Evolutionary conservation across 2,329 filamentous ascomycete species (phyloP).

Genomic region (Dothideomycetidae sp.): DNA sequence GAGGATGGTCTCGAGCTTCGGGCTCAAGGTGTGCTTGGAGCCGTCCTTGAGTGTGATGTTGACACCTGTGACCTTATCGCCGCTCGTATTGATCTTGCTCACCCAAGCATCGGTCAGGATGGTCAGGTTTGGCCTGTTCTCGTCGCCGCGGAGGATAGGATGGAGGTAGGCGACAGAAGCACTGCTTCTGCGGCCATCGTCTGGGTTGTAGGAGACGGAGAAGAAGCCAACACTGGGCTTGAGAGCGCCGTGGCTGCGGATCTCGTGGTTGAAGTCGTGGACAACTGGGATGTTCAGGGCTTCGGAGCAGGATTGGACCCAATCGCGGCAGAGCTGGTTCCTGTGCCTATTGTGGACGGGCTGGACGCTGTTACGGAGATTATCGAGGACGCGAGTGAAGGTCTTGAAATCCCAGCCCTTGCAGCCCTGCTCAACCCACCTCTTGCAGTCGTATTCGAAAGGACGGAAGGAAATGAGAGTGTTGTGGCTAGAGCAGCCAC

Average conservation of each 20-base stretch:
- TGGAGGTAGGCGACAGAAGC: slow-evolving; percentile 88
- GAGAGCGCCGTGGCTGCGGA: slow-evolving; percentile 56
- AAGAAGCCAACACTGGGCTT: slow-evolving; percentile 76
- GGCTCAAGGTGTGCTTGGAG: slow-evolving; percentile 39
- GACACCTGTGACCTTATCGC: slow-evolving; percentile 58
- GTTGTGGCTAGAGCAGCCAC: slow-evolving; percentile 88
- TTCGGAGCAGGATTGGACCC: slow-evolving; percentile 66
- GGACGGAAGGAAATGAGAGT: slow-evolving; percentile 86
- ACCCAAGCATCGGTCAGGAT: slow-evolving; percentile 83
- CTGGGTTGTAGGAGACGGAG: slow-evolving; percentile 80
- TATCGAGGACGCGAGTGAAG: slow-evolving; percentile 68
- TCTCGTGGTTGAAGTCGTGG: slow-evolving; percentile 75
- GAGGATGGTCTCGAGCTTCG: slow-evolving; percentile 64
- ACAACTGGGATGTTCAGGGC: slow-evolving; percentile 71
- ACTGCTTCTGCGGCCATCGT: slow-evolving; percentile 69
- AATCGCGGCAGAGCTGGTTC: slow-evolving; percentile 85
- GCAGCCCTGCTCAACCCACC: slow-evolving; percentile 72
- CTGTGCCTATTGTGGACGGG: slow-evolving; percentile 73
- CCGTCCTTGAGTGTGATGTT: slow-evolving; percentile 51
- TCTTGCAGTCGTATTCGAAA: slow-evolving; percentile 73
- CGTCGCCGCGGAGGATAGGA: slow-evolving; percentile 70
- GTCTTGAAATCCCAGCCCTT: slow-evolving; percentile 76
- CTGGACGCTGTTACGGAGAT: slow-evolving; percentile 78
- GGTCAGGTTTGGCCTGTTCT: slow-evolving; percentile 70
- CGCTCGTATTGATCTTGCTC: slow-evolving; percentile 59